A percentile compares a stretch with the other conserved stretches of the same genome.
These are phyloP conservation scores for Megacollybia platyphylla DNA, from an alignment of 1,284 basidiomycete species.

Conservation along the genomic window DNA sequence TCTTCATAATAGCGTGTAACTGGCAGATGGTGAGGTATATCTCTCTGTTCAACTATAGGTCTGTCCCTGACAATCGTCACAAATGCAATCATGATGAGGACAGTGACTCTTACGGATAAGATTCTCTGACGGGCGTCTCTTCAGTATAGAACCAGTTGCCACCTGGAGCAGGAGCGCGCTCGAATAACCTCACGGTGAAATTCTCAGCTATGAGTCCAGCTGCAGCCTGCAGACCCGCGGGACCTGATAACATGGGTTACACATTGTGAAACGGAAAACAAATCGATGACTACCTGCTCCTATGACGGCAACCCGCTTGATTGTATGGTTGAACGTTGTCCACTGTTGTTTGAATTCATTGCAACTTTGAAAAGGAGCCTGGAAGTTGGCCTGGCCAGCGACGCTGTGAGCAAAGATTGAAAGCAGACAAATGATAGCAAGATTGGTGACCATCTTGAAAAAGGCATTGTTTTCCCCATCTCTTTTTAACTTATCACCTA, in stretches of 20 bases:
- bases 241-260: conserved; percentile 3
- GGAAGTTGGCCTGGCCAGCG: no score
- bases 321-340: conserved; percentile 10
- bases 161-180: conserved; percentile 11
- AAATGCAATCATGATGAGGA: background rate
- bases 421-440: no score
- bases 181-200: conserved; percentile 12
- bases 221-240: conserved; percentile 11
- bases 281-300: conserved; percentile 7
- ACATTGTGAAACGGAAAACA: background rate
- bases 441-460: no score
- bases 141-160: conserved; percentile 14
- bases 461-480: no score
- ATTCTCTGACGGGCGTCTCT: conserved; percentile 12
- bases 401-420: no score
- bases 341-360: background rate
- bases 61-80: conserved; percentile 3
- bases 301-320: conserved; percentile 12
- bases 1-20: conserved; percentile 9
- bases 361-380: no score
- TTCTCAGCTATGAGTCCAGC: conserved; percentile 10
- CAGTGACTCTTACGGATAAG: conserved; percentile 12
- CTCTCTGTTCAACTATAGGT: background rate
- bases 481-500: no score
- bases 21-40: conserved; percentile 7